Evolutionary conservation across 2,329 filamentous ascomycete species (phyloP).

Genomic region (Venturia nashicola): DNA sequence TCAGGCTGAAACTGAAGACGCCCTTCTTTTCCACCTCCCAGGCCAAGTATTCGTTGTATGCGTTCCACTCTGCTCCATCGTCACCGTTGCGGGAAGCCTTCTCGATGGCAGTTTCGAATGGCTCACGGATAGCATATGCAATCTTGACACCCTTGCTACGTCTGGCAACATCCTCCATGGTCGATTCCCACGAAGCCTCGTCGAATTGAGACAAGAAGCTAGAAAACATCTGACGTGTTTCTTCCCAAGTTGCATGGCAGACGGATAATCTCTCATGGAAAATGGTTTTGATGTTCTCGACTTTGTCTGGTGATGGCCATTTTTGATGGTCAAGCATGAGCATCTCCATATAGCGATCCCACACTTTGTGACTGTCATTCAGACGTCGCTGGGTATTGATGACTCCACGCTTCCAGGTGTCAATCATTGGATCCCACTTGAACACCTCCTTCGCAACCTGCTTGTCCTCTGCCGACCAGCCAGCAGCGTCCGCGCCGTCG

Average conservation of each 20-base stretch:
- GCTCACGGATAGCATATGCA: conserved; percentile 51
- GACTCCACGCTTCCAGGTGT: conserved; percentile 60
- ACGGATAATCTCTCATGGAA: conserved; percentile 54
- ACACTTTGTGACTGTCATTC: conserved; percentile 64
- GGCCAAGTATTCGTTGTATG: conserved; percentile 59
- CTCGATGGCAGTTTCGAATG: conserved; percentile 54
- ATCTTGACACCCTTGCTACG: conserved; percentile 52
- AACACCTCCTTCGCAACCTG: conserved; percentile 60
- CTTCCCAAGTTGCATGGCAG: conserved; percentile 65
- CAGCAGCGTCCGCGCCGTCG: conserved; percentile 29
- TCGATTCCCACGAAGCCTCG: conserved; percentile 56
- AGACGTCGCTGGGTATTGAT: conserved; percentile 62
- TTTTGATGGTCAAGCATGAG: conserved; percentile 54
- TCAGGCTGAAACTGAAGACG: conserved; percentile 39
- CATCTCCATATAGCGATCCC: conserved; percentile 66
- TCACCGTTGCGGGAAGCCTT: conserved; percentile 46
- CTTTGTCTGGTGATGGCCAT: conserved; percentile 41
- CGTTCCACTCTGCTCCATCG: conserved; percentile 40
- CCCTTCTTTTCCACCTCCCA: conserved; percentile 63
- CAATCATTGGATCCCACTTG: conserved; percentile 51
- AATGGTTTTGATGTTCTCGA: conserved; percentile 54
- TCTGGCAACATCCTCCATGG: conserved; percentile 57
- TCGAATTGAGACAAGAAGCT: conserved; percentile 62
- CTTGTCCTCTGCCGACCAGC: conserved; percentile 54
- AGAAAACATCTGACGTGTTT: conserved; percentile 64